Evolutionary conservation across 2,329 filamentous ascomycete species (phyloP), one percentile per base, ranked within the genome.

Genomic region (Colletotrichum sp.): DNA sequence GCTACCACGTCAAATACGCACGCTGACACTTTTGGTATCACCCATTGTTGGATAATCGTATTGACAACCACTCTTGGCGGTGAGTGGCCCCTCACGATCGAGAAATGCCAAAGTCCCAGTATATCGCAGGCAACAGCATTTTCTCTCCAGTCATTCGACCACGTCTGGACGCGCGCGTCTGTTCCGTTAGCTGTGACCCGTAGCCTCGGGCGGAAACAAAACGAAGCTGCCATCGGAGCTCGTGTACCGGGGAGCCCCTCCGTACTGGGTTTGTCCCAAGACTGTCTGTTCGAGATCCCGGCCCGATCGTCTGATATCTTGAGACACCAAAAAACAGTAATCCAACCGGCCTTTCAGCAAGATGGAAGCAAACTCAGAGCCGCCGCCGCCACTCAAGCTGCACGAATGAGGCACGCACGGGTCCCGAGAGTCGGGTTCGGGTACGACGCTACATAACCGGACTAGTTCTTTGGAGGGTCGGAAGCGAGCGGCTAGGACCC

Each of bases 401-500:
- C 70, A 64, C 38, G 13, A 68, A 24, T 18, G 43, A 63, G 32
- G 57, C 70, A 32, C 70, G 73, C 73, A 65, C 70, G 34, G 64
- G 70, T 76, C 58, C 70, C 55, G 64, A 38, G 28, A 48, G 64
- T 74, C 74, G 74, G 71, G 74, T 74, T 74, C 73, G 70, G 64
- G 36, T 76, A 74, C 34, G 28, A 61, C 34, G 38, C 61, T n/a
- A 64, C 28, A 26, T 60, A 28, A 58, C 58, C 64, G 74, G 38
- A 18, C 43, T 52, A 74, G 57, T 48, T 30, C 63, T 3, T n/a
- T 21, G 24, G 4, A 26, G 24, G 5, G 52, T 58, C 63, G 24
- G 55, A 32, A 52, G 28, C 58, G 13, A 64, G 43, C 32, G 32
- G 18, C 18, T 57, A 57, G 55, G 32, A 64, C 36, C 57, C 57